Evolutionary conservation across 106 monocot species (phyloP).

Genomic region (Dioscorea dumetorum): DNA sequence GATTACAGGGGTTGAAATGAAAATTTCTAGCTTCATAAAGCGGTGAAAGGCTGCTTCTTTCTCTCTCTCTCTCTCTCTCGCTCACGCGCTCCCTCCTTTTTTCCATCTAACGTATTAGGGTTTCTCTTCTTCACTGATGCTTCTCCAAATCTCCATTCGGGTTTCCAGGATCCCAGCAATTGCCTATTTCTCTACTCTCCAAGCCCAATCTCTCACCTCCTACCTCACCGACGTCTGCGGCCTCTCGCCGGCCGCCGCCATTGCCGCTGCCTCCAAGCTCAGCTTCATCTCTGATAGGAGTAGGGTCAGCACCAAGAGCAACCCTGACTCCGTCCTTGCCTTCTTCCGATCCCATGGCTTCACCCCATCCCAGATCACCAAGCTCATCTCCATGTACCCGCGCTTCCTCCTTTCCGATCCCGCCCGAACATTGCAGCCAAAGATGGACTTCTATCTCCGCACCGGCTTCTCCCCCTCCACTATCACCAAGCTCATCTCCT

Average conservation of each 20-base stretch:
- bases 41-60: no score
- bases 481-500: constrained; percentile 10
- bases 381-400: constrained; percentile 21
- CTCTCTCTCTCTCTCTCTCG: background rate
- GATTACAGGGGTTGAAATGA: no score
- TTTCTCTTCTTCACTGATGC: no score
- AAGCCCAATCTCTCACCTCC: constrained; percentile 14
- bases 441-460: constrained; percentile 29
- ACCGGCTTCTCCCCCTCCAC: constrained; percentile 17
- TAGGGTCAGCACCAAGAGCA: constrained; percentile 19
- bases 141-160: no score
- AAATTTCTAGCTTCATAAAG: no score
- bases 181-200: background rate
- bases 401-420: constrained; percentile 23
- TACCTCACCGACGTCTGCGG: constrained; percentile 26
- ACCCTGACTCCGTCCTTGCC: constrained; percentile 17
- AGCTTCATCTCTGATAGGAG: background rate
- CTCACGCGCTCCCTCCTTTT: background rate
- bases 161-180: no score
- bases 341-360: constrained; percentile 34
- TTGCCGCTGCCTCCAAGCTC: constrained; percentile 16
- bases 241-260: constrained; percentile 20
- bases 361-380: constrained; percentile 20
- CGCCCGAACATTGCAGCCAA: constrained; percentile 28
- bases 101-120: no score